Conservation (phyloP, 2,329 filamentous ascomycete species). For the Rhinocladiella mackenziei region DNA sequence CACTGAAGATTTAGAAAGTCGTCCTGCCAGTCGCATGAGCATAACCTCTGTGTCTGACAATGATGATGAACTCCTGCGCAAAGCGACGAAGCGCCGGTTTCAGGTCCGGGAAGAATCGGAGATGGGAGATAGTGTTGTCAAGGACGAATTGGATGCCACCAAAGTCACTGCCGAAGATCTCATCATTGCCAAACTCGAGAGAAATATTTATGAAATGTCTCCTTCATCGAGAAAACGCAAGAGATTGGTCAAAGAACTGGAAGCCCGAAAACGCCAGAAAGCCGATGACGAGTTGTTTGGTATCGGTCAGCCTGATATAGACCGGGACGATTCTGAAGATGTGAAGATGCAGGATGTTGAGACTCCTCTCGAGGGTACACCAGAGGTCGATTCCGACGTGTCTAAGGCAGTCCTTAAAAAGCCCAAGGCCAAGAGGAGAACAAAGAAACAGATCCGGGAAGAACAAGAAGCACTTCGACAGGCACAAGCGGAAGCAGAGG, state of each 20-base stretch:
- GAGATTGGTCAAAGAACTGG: conserved; percentile 64
- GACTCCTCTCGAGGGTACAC: conserved; percentile 34
- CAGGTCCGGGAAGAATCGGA: conserved; percentile 29
- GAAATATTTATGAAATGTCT: conserved; percentile 48
- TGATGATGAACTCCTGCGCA: conserved; percentile 43
- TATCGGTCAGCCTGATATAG: conserved; percentile 53
- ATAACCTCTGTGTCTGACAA: conserved; percentile 51
- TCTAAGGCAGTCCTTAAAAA: conserved; percentile 50
- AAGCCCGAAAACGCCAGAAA: conserved; percentile 73
- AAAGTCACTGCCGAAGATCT: conserved; percentile 28
- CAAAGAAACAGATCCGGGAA: conserved; percentile 71
- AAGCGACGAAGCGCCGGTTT: conserved; percentile 25
- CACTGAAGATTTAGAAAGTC: conserved; percentile 81
- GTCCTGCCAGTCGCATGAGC: conserved; percentile 68
- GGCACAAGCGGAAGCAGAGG: conserved; percentile 48
- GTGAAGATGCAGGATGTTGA: conserved; percentile 37
- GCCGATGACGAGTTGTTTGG: conserved; percentile 78
- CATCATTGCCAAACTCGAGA: conserved; percentile 29
- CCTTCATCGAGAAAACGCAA: conserved; percentile 67
- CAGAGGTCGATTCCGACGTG: conserved; percentile 31
- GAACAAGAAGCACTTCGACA: conserved; percentile 60
- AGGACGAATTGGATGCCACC: conserved; percentile 28
- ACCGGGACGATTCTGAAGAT: conserved; percentile 49
- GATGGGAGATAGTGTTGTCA: conserved; percentile 28
- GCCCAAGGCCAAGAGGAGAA: conserved; percentile 57